Evolutionary conservation across 257 asterid species (phyloP), one percentile per base, ranked within the genome.

Genomic region (Solanum infundibuliforme): DNA sequence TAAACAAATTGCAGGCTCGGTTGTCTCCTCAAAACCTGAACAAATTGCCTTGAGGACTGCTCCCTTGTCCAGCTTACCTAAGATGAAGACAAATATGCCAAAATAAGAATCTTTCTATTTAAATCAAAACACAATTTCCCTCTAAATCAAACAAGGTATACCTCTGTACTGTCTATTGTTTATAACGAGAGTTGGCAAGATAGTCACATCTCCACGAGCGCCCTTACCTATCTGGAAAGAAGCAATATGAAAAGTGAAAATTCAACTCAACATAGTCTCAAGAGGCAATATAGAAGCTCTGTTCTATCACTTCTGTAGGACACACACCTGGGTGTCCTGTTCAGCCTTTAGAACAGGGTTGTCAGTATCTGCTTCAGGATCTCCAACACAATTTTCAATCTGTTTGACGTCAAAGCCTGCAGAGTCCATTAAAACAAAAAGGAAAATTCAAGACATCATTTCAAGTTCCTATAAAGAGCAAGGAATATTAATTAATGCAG

Each of bases 331-430:
- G 20, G 92, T 86, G 85, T 91, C 93, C 87, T 92, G 94, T 87
- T 93, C 95, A 21, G 92, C 91, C 90, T 92, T 93, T 31, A 95
- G 92, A 83, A 96, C 75, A 48, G 94, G 95, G 91, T 96, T 96
- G 85, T 95, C 98, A 35, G 65, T 87, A 87, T 96, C 96, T 11
- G 96, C 98, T 88, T 92, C 95, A 34, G 93, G 89, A 89, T 95
- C 96, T 87, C 99, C 98, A 66, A 96, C 91, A 87, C 99, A 96
- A 55, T 93, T 91, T 52, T 95, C 96, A 41, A 96, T 95, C 92
- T 92, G 91, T 90, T 90, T 92, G 75, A 93, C 91, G 68, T 95
- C 98, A 84, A 92, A 87, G 43, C 98, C 99, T 95, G 87, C 87
- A 91, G 16, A 41, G 25, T 89, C 52, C 65, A 85, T 85, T 39